These are phyloP conservation scores for Lichtheimia ramosa DNA, from an alignment of 371 early-diverging fungal genomes.

Conservation along the genomic window DNA sequence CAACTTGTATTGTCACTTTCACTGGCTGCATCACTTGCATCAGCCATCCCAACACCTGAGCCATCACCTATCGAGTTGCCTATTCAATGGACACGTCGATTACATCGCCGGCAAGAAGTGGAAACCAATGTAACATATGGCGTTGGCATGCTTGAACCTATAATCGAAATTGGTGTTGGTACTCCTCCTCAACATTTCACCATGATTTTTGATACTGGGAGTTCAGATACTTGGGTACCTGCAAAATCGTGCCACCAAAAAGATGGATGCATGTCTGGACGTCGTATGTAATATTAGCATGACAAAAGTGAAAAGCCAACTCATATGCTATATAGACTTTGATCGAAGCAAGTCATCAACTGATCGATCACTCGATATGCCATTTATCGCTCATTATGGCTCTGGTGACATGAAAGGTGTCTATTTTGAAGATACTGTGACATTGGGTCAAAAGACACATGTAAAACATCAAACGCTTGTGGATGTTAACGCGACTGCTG, in stretches of 20 bases:
- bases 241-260: constrained; percentile 1
- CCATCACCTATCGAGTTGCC: not conserved
- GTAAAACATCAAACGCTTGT: constrained; percentile 8
- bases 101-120: not conserved
- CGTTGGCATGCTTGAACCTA: not conserved
- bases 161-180: constrained; percentile 22
- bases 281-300: not conserved
- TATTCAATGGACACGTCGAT: not conserved
- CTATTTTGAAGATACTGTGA: constrained; percentile 10
- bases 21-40: not conserved
- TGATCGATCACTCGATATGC: not conserved
- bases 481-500: constrained; percentile 1
- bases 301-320: not conserved
- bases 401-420: constrained; percentile 8
- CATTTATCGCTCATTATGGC: constrained; percentile 8
- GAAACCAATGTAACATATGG: not conserved
- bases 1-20: too few species aligned
- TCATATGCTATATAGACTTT: constrained; percentile 1
- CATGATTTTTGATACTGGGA: constrained; percentile 15
- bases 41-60: not conserved
- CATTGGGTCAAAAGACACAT: constrained; percentile 1
- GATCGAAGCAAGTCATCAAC: constrained; percentile 18
- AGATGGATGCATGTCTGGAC: constrained; percentile 8
- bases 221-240: constrained; percentile 18
- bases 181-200: constrained; percentile 10